Evolutionary conservation across 177 flowering plant genomes (phyloP), one percentile per base, ranked within the genome.

Genomic region (Vitis hybrid): DNA sequence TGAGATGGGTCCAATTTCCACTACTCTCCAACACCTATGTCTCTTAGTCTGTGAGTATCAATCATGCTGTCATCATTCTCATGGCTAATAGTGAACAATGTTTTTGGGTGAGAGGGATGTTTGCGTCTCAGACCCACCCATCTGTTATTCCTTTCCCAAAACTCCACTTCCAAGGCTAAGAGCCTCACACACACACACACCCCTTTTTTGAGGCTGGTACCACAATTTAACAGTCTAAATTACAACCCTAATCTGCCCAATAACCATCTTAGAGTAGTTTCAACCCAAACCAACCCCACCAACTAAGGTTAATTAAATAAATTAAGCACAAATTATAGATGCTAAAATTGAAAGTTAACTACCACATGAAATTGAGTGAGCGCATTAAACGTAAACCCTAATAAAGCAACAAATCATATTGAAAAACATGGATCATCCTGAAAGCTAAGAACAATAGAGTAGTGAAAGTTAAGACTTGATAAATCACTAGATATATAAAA

Each of bases 401-500:
- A 12, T 26, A 12, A 60, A 60, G 62, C 16, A 29, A 26, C 62
- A 11, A 12, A 8, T 60, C 62, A 60, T 22, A 29, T 60, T 11
- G n/a, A 57, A 13, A n/a, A 62, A 31, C 58, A 50, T 52, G 33
- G 55, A 12, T 64, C 64, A 59, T 58, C 19, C 16, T 31, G 53
- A 20, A 53, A 57, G 63, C 55, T 64, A 71, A 65, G 45, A 49
- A 45, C 26, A 14, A 13, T 50, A 55, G n/a, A 51, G 26, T 10
- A 65, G 57, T 22, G 29, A 51, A 15, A 51, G 13, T 51, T 11
- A 14, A 14, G 55, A 51, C 55, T 39, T 39, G 45, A 53, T 15
- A 53, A 15, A 57, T 57, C 26, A 14, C 1, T 19, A 61, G 1
- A 57, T 26, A 65, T 57, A 55, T 33, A 20, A 39, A 39, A 39